Conservation (phyloP, 495 filamentous ascomycete genomes). For the Elaphomyces granulatus region DNA sequence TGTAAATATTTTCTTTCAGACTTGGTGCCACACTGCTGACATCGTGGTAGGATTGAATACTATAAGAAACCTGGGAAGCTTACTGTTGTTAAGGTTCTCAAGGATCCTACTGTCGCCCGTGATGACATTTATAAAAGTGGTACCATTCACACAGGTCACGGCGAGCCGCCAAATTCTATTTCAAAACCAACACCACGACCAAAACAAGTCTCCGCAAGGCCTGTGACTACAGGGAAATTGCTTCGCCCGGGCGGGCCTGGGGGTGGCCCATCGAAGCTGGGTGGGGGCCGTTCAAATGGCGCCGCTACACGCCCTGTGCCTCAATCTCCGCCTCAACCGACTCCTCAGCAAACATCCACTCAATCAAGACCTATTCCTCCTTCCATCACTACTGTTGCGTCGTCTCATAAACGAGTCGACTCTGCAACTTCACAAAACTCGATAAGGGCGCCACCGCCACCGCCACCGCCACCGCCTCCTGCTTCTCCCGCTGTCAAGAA, state of each 20-base stretch:
- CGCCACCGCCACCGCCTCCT: slow-evolving; percentile 58
- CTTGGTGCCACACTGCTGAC: slow-evolving; percentile 14
- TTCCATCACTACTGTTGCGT: slow-evolving; percentile 31
- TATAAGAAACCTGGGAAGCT: slow-evolving; percentile 97
- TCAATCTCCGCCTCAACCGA: slow-evolving; percentile 18
- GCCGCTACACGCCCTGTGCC: slow-evolving; percentile 32
- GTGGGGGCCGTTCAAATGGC: slow-evolving; percentile 4
- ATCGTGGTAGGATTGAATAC: slow-evolving; percentile 58
- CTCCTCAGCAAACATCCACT: slow-evolving; percentile 27
- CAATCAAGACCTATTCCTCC: slow-evolving; percentile 33
- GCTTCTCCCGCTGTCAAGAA: slow-evolving; percentile 51
- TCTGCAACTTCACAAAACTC: slow-evolving; percentile 31
- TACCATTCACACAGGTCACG: slow-evolving; percentile 70
- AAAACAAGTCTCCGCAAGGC: slow-evolving; percentile 70
- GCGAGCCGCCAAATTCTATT: slow-evolving; percentile 69
- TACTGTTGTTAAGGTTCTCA: slow-evolving; percentile 70
- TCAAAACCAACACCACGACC: slow-evolving; percentile 75
- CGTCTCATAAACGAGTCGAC: slow-evolving; percentile 36
- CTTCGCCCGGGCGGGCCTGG: slow-evolving; percentile 80
- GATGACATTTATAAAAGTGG: slow-evolving; percentile 89
- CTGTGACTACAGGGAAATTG: slow-evolving; percentile 79
- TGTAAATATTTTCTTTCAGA: slow-evolving; percentile 22
- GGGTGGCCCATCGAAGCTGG: slow-evolving; percentile 58
- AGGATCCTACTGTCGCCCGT: slow-evolving; percentile 56
- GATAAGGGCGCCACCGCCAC: slow-evolving; percentile 47